phyloP scores from a whole-genome alignment of 2,329 filamentous ascomycete species.

The Aspergillus neoniger region DNA sequence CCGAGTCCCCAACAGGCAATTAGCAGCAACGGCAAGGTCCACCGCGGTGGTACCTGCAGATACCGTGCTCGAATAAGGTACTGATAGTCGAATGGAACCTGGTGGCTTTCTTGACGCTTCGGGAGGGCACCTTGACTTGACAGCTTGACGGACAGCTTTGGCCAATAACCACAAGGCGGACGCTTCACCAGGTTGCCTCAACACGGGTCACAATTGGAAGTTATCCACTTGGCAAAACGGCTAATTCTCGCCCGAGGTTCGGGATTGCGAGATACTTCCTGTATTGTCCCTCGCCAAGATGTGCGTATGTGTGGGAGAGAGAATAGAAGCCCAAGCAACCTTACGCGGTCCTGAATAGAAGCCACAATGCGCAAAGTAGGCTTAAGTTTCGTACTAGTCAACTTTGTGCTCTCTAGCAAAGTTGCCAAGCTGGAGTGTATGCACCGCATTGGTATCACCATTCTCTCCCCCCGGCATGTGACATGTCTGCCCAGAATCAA shows the following conservation, averaged over 20 bases:
- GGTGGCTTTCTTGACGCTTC: neutral
- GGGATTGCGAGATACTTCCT: neutral
- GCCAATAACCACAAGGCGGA: neutral
- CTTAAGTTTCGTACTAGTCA: neutral
- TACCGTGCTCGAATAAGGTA: neutral
- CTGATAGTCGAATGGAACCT: neutral
- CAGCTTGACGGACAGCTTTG: neutral
- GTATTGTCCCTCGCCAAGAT: too few relatives aligned
- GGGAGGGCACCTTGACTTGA: neutral
- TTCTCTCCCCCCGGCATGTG: neutral
- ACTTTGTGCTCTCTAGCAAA: neutral
- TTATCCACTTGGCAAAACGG: neutral
- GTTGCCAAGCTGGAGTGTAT: neutral
- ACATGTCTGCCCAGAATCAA: neutral
- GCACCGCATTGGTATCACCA: neutral
- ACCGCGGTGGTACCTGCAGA: neutral
- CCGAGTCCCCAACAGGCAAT: neutral
- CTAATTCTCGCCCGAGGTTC: neutral
- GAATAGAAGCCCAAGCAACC: neutral
- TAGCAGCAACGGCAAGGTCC: neutral
- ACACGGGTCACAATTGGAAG: neutral
- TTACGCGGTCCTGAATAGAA: neutral
- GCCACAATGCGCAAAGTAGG: neutral
- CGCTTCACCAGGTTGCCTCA: neutral
- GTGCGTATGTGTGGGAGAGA: too few relatives aligned